Percentiles rank a stretch among this genome's conserved stretches.
These are phyloP conservation scores for Amylostereum areolatum DNA, from an alignment of 1,284 basidiomycete genomes.

Conservation along the genomic window DNA sequence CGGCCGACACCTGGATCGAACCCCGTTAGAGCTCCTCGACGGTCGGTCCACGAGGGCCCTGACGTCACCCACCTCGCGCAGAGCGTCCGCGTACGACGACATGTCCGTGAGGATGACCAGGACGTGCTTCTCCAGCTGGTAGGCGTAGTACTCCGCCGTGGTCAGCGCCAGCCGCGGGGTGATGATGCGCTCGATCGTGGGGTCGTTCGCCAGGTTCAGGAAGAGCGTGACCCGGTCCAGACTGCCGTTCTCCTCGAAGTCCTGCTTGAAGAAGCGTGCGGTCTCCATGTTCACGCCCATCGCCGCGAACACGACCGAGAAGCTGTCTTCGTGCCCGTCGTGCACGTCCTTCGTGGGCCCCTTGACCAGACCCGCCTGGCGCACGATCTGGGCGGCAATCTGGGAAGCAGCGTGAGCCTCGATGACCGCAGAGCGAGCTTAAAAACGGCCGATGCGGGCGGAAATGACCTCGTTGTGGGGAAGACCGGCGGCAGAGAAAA, in stretches of 20 bases:
- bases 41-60: conserved; percentile 5
- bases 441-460: conserved; percentile 13
- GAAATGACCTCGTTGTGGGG: conserved; percentile 91
- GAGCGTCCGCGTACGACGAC: conserved; percentile 96
- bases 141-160: conserved; percentile 99
- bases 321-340: conserved; percentile 99
- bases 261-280: conserved; percentile 99
- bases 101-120: conserved; percentile 99
- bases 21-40: conserved; percentile 1
- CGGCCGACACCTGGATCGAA: conserved; percentile 78
- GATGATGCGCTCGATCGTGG: conserved; percentile 99
- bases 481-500: conserved; percentile 98
- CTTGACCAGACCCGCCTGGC: conserved; percentile 97
- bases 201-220: conserved; percentile 98
- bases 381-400: conserved; percentile 99
- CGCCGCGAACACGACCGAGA: conserved; percentile 98
- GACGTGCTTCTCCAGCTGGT: conserved; percentile 99
- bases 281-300: conserved; percentile 99
- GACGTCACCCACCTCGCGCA: conserved; percentile 72
- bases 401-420: conserved; percentile 25
- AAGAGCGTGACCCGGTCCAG: conserved; percentile 97
- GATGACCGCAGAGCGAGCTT: too few species aligned
- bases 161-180: conserved; percentile 97
- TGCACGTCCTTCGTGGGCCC: conserved; percentile 94
- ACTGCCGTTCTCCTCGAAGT: conserved; percentile 98